These are phyloP conservation scores for Leptographium lundbergii DNA, from an alignment of 2,329 filamentous ascomycete species.

Conservation along the genomic window DNA sequence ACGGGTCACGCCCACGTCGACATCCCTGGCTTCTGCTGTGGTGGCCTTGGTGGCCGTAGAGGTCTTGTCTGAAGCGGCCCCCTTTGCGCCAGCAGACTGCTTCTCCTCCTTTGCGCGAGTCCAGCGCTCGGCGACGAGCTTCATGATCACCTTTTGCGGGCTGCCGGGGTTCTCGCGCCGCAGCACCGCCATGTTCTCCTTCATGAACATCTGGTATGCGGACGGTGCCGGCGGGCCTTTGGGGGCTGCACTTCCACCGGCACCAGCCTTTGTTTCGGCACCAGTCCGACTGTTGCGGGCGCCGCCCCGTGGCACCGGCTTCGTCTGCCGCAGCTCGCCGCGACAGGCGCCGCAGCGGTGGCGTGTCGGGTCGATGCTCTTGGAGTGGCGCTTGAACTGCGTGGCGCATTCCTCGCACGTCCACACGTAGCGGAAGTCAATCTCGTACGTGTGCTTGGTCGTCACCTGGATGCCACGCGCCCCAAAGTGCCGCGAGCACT, in stretches of 20 bases:
- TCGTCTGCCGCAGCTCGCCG: conserved; percentile 58
- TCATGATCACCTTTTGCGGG: conserved; percentile 58
- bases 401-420: conserved; percentile 54
- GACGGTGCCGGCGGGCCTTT: conserved; percentile 14
- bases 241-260: conserved; percentile 3
- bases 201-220: conserved; percentile 43
- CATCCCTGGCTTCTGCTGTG: not conserved
- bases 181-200: conserved; percentile 52
- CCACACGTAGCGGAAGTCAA: conserved; percentile 91
- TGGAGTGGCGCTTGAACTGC: conserved; percentile 74
- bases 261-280: not conserved
- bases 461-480: conserved; percentile 62
- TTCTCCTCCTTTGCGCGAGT: conserved; percentile 26
- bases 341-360: conserved; percentile 72
- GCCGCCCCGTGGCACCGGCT: conserved; percentile 53
- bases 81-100: not conserved
- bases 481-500: conserved; percentile 41
- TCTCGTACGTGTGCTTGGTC: conserved; percentile 80
- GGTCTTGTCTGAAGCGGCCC: not conserved
- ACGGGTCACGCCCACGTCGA: conserved; percentile 1
- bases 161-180: conserved; percentile 42
- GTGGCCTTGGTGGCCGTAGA: not conserved
- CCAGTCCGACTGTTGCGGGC: conserved; percentile 1
- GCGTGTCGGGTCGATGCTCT: conserved; percentile 61
- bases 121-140: conserved; percentile 51